phyloP scores from a whole-genome alignment of 2,329 filamentous ascomycete species.

The Pseudocercospora crystallina region DNA sequence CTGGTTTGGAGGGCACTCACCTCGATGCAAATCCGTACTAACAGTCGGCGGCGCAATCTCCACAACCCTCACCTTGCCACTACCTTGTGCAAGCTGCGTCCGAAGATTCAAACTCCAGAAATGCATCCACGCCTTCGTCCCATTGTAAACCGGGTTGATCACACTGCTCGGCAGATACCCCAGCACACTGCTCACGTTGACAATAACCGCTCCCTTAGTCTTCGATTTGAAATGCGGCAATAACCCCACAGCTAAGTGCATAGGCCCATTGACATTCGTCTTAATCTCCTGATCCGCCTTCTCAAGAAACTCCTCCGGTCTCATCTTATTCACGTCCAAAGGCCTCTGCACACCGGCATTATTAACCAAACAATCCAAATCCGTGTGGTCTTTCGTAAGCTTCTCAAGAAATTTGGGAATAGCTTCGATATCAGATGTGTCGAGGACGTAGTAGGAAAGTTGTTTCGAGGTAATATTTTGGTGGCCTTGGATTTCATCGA shows the following conservation, averaged over 20 bases:
- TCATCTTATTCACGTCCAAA: slow-evolving; percentile 45
- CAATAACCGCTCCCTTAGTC: slow-evolving; percentile 42
- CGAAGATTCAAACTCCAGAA: slow-evolving; percentile 58
- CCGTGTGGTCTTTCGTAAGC: slow-evolving; percentile 51
- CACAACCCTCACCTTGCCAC: slow-evolving; percentile 49
- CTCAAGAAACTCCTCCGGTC: slow-evolving; percentile 42
- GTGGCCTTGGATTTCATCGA: slow-evolving; percentile 42
- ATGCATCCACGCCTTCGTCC: slow-evolving; percentile 59
- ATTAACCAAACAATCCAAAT: slow-evolving; percentile 60
- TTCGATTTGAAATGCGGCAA: slow-evolving; percentile 52
- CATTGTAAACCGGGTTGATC: slow-evolving; percentile 60
- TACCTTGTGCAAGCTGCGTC: slow-evolving; percentile 46
- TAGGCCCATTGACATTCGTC: slow-evolving; percentile 59
- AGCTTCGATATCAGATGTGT: slow-evolving; percentile 48
- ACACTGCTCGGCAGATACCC: slow-evolving; percentile 55
- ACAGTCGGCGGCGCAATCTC: slow-evolving; percentile 59
- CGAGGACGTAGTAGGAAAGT: slow-evolving; percentile 53
- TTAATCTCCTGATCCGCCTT: slow-evolving; percentile 59
- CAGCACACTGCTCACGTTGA: slow-evolving; percentile 57
- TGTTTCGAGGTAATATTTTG: slow-evolving; percentile 14
- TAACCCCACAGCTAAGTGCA: slow-evolving; percentile 54
- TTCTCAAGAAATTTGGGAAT: slow-evolving; percentile 49
- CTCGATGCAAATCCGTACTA: slow-evolving; percentile 54
- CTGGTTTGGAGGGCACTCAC: too few relatives aligned
- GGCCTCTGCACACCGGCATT: slow-evolving; percentile 61